Percentiles rank a stretch among this genome's conserved stretches.
These are phyloP conservation scores for Micromonas pusilla DNA, from an alignment of 139 green algal species.

Conservation along the genomic window DNA sequence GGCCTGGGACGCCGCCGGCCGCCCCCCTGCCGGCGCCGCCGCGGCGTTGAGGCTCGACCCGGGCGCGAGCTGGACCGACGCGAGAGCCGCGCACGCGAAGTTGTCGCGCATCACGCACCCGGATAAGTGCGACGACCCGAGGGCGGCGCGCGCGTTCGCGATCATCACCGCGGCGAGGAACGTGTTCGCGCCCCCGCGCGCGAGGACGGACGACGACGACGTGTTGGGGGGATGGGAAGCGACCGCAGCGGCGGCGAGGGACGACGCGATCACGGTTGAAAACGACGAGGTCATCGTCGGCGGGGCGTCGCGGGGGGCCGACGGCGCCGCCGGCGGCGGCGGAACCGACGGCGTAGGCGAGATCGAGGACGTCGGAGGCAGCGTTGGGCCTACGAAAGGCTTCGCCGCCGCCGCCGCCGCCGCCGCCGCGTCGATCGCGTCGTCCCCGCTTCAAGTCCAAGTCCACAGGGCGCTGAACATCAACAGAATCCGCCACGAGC, in stretches of 20 bases:
- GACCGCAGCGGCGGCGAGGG: background rate
- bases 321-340: no score
- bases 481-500: background rate
- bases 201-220: background rate
- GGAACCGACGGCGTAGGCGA: no score
- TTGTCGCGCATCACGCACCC: slow-evolving; percentile 64
- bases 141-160: slow-evolving; percentile 49
- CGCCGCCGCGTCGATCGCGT: background rate
- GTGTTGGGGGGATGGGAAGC: background rate
- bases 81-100: slow-evolving; percentile 38
- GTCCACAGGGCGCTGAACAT: background rate
- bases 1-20: background rate
- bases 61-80: background rate
- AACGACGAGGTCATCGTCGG: background rate
- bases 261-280: background rate
- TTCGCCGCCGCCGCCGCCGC: background rate
- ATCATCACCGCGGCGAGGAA: slow-evolving; percentile 3
- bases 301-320: background rate
- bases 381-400: background rate
- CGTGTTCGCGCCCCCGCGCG: background rate
- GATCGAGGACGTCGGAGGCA: background rate
- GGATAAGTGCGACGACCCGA: slow-evolving; percentile 55
- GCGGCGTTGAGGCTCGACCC: background rate
- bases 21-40: background rate
- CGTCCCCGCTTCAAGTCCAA: background rate